A percentile compares a stretch with the other conserved stretches of the same genome.
Evolutionary conservation across 768 basidiomycete genomes (phyloP).

Genomic region (Lentinula sp.): DNA sequence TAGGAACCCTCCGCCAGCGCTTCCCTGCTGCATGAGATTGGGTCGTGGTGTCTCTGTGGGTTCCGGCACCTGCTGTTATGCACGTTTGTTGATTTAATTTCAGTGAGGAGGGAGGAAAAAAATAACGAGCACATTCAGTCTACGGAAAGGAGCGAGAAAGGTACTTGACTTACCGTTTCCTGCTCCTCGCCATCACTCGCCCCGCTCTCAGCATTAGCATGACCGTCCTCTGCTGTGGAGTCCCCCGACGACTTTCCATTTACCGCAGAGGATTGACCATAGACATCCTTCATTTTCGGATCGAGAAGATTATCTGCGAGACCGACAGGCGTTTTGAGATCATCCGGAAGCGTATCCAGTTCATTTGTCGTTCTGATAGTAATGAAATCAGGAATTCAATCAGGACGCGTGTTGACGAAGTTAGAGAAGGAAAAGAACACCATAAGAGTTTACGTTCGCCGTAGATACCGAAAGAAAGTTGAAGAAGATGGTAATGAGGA

Average conservation of each 20-base stretch:
- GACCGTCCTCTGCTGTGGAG: conserved; percentile 13
- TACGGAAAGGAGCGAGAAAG: neutral
- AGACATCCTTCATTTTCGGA: conserved; percentile 17
- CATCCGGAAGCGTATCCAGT: conserved; percentile 50
- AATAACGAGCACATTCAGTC: neutral
- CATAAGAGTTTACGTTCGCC: neutral
- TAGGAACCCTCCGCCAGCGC: conserved; percentile 29
- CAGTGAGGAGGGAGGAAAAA: neutral
- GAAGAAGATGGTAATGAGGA: neutral
- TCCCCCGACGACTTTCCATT: conserved; percentile 7
- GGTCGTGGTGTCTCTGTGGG: conserved; percentile 1
- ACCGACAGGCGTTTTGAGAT: conserved; percentile 53
- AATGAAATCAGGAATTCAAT: conserved; percentile 8
- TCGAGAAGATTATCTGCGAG: conserved; percentile 57
- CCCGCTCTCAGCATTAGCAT: conserved; percentile 10
- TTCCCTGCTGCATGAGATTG: conserved; percentile 14
- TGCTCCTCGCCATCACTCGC: conserved; percentile 10
- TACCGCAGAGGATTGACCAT: conserved; percentile 4
- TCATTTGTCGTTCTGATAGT: conserved; percentile 46
- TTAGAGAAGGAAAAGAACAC: conserved; percentile 5
- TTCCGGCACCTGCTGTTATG: neutral
- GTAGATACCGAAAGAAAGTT: conserved; percentile 8
- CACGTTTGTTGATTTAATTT: conserved; percentile 5
- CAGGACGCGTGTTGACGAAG: conserved; percentile 3
- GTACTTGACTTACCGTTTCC: conserved; percentile 14